Conservation (phyloP, 2,329 filamentous ascomycete genomes). For the Xylariaceae sp. region DNA sequence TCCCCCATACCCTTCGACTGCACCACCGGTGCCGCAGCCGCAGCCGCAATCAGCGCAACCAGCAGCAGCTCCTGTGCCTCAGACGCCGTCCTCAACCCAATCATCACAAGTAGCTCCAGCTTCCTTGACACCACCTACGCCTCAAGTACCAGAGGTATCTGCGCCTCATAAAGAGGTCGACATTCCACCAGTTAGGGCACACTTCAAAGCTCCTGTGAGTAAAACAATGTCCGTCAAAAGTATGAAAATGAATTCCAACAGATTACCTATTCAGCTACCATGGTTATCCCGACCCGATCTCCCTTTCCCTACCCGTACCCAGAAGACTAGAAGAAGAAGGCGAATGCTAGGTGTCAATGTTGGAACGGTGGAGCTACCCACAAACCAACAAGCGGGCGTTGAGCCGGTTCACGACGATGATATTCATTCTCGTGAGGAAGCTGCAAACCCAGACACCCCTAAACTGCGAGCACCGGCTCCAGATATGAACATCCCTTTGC, state of each 20-base stretch:
- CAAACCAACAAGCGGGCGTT: constrained; percentile 32
- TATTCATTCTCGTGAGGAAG: constrained; percentile 16
- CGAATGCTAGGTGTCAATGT: constrained; percentile 31
- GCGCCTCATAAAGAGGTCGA: constrained; percentile 23
- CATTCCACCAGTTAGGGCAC: constrained; percentile 14
- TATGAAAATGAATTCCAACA: constrained; percentile 19
- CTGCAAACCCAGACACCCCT: constrained; percentile 15
- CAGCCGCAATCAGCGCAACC: too few species aligned
- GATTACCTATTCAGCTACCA: constrained; percentile 41
- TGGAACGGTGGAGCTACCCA: constrained; percentile 38
- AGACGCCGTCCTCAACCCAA: constrained; percentile 49
- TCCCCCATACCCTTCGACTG: constrained; percentile 38
- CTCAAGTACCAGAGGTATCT: constrained; percentile 31
- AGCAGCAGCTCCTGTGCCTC: too few species aligned
- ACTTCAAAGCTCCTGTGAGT: constrained; percentile 50
- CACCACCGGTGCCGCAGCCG: constrained; percentile 37
- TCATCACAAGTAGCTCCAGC: constrained; percentile 36
- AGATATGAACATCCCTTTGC: background rate
- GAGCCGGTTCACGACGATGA: constrained; percentile 9
- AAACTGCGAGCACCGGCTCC: background rate
- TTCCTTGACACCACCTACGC: constrained; percentile 44
- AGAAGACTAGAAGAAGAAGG: constrained; percentile 40
- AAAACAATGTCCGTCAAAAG: background rate
- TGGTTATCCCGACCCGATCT: constrained; percentile 51
- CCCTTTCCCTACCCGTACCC: constrained; percentile 43